phyloP scores from a whole-genome alignment of 1,284 basidiomycete genomes.

The Sanghuangporus weigelae region DNA sequence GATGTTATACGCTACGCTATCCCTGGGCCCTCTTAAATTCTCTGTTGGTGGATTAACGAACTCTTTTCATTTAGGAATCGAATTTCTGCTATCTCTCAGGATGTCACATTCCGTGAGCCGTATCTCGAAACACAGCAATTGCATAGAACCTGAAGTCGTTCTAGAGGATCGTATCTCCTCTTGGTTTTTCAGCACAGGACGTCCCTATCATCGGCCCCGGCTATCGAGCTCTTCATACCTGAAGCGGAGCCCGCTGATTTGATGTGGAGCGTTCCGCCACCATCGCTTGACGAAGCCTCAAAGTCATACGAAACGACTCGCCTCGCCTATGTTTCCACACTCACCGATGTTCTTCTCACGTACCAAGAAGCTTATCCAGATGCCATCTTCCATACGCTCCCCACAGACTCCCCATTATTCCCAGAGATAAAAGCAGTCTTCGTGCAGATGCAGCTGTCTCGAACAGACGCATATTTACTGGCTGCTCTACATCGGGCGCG shows the following conservation, averaged over 20 bases:
- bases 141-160: background rate
- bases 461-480: constrained; percentile 60
- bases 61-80: constrained; percentile 48
- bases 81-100: constrained; percentile 89
- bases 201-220: constrained; percentile 39
- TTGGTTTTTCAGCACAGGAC: constrained; percentile 50
- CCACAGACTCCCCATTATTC: constrained; percentile 49
- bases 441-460: constrained; percentile 34
- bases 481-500: constrained; percentile 72
- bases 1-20: background rate
- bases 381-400: constrained; percentile 61
- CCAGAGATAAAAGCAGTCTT: constrained; percentile 43
- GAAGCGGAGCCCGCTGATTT: constrained; percentile 65
- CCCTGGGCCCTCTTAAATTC: background rate
- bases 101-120: constrained; percentile 56
- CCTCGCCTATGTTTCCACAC: constrained; percentile 43
- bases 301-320: constrained; percentile 48
- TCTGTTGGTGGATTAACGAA: background rate
- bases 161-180: constrained; percentile 52
- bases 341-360: constrained; percentile 48
- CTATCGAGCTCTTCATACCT: constrained; percentile 70
- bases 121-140: background rate
- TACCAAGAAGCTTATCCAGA: constrained; percentile 53
- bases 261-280: constrained; percentile 86
- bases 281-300: constrained; percentile 55